A percentile compares a stretch with the other conserved stretches of the same genome.
Conservation (phyloP, 257 asterid genomes). For the Gentiana macrophylla region DNA sequence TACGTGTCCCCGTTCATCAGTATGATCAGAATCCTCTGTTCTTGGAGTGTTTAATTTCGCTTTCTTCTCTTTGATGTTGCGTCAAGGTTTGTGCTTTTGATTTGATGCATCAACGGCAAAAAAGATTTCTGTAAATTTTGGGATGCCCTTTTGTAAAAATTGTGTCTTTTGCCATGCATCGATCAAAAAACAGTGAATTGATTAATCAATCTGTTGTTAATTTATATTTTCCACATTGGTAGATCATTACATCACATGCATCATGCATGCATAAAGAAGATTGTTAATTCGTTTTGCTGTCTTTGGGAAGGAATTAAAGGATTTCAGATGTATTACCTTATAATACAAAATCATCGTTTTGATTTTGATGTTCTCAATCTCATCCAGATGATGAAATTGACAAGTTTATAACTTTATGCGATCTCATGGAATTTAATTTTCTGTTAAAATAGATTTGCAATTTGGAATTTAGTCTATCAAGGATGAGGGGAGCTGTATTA, state of each 20-base stretch:
- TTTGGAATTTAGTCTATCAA: not conserved
- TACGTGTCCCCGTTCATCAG: not conserved
- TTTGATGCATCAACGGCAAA: not conserved
- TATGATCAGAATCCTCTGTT: not conserved
- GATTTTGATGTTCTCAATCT: not conserved
- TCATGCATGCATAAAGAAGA: not conserved
- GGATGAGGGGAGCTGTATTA: constrained; percentile 75
- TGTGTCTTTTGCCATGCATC: not conserved
- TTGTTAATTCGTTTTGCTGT: too few species aligned
- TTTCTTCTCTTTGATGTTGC: not conserved
- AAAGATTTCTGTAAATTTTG: not conserved
- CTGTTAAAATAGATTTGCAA: not conserved
- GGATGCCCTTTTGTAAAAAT: too few species aligned
- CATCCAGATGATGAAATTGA: not conserved
- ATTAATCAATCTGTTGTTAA: too few species aligned
- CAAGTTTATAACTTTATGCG: not conserved
- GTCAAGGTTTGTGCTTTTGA: not conserved
- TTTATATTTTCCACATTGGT: not conserved
- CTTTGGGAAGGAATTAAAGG: too few species aligned
- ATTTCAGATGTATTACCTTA: too few species aligned
- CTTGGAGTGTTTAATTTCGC: constrained; percentile 1
- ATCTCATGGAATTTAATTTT: not conserved
- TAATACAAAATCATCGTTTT: too few species aligned
- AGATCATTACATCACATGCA: not conserved
- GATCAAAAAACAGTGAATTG: not conserved